phyloP scores from a whole-genome alignment of 2,329 filamentous ascomycete genomes.

The Fusarium nisikadoi region DNA sequence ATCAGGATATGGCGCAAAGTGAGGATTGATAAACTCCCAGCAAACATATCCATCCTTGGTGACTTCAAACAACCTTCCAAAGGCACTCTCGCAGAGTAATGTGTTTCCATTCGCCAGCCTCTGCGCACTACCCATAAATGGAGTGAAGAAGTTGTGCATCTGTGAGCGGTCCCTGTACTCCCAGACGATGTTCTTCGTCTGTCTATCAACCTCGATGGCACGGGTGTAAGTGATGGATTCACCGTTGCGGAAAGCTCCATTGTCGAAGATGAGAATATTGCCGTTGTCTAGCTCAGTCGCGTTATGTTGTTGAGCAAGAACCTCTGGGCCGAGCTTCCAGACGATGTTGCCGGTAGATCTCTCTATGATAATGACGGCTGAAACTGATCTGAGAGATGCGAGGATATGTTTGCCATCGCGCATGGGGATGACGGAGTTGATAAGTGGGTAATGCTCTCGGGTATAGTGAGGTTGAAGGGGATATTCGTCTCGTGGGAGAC shows the following conservation, averaged over 20 bases:
- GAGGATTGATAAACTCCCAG: constrained; percentile 47
- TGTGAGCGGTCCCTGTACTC: constrained; percentile 46
- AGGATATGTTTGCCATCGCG: constrained; percentile 45
- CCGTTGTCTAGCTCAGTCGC: constrained; percentile 46
- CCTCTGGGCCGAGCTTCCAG: constrained; percentile 40
- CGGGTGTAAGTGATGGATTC: constrained; percentile 46
- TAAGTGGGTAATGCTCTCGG: constrained; percentile 46
- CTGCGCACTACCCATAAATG: constrained; percentile 48
- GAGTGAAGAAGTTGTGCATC: constrained; percentile 47
- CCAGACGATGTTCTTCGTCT: constrained; percentile 42
- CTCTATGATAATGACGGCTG: constrained; percentile 45
- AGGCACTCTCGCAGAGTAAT: constrained; percentile 43
- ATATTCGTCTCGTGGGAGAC: constrained; percentile 41
- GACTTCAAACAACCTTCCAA: constrained; percentile 45
- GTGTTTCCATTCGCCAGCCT: constrained; percentile 45
- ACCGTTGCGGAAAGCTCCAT: constrained; percentile 44
- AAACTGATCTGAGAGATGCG: constrained; percentile 45
- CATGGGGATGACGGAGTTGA: constrained; percentile 46
- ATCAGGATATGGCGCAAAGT: constrained; percentile 44
- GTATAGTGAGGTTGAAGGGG: constrained; percentile 47
- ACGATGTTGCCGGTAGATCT: constrained; percentile 42
- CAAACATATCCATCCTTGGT: constrained; percentile 42
- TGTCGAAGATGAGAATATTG: constrained; percentile 48
- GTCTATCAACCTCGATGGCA: constrained; percentile 41
- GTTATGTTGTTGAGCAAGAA: constrained; percentile 47